Percentiles rank a stretch among this genome's conserved stretches.
phyloP scores from a whole-genome alignment of 192 early-diverging fungal species.

The Backusella tarrabulga region DNA sequence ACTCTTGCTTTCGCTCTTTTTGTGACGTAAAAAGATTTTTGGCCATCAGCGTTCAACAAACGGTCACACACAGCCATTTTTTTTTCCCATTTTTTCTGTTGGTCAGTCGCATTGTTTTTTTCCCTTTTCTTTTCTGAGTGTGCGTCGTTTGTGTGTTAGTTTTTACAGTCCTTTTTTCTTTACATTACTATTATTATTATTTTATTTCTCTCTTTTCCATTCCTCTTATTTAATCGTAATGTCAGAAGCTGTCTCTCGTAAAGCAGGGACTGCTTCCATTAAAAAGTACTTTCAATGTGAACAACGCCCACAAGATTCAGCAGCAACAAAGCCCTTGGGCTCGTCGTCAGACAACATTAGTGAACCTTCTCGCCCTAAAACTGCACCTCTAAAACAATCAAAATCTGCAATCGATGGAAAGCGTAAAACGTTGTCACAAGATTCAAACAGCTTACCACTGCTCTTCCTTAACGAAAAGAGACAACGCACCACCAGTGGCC shows the following conservation, averaged over 20 bases:
- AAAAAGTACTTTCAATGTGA: not conserved
- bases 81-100: not conserved
- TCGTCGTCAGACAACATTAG: not conserved
- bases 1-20: not conserved
- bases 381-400: not conserved
- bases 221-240: not conserved
- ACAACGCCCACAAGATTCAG: not conserved
- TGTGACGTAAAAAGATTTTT: not conserved
- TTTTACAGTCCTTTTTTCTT: not conserved
- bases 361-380: not conserved
- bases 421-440: not conserved
- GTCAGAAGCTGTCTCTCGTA: not conserved
- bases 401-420: not conserved
- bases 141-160: not conserved
- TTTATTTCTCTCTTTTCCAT: not conserved
- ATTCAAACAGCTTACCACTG: not conserved
- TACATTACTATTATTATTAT: not conserved
- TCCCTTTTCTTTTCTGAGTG: not conserved
- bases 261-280: not conserved
- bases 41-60: not conserved
- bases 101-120: not conserved
- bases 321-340: not conserved
- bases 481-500: not conserved
- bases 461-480: not conserved
- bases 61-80: not conserved